phyloP scores from a whole-genome alignment of 495 filamentous ascomycete species.

The Xylaria longipes region DNA sequence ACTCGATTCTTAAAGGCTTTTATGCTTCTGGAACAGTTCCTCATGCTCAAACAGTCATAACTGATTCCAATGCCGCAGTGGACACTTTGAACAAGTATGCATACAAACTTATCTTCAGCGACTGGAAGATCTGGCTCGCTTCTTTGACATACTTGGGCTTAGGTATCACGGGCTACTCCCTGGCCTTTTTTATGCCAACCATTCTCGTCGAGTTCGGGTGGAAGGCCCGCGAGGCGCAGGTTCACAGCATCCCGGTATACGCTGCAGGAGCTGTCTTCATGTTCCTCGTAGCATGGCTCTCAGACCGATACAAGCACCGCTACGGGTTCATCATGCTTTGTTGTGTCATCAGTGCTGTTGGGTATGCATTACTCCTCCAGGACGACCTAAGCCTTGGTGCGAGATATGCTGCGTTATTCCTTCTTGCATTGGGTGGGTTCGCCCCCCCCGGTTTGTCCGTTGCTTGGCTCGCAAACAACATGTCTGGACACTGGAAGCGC shows the following conservation, averaged over 20 bases:
- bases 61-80: conserved; percentile 33
- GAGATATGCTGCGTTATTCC: conserved; percentile 64
- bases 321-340: conserved; percentile 56
- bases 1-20: no score
- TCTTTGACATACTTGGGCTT: conserved; percentile 59
- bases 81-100: conserved; percentile 54
- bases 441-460: conserved; percentile 57
- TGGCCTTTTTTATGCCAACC: conserved; percentile 62
- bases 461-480: conserved; percentile 59
- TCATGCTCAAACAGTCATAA: background rate
- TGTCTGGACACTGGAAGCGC: conserved; percentile 68
- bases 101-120: conserved; percentile 53
- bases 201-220: conserved; percentile 65
- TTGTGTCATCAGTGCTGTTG: conserved; percentile 55
- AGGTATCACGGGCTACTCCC: conserved; percentile 57
- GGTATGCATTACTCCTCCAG: conserved; percentile 58
- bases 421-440: conserved; percentile 60
- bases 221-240: conserved; percentile 56
- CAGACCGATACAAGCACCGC: conserved; percentile 49
- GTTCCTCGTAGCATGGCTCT: conserved; percentile 50
- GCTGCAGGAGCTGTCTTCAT: conserved; percentile 55
- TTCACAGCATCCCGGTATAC: conserved; percentile 65
- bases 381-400: conserved; percentile 36
- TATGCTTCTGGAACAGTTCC: background rate
- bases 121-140: conserved; percentile 64